phyloP scores from a whole-genome alignment of 139 green algal species.

The Astrephomene gubernaculifera region DNA sequence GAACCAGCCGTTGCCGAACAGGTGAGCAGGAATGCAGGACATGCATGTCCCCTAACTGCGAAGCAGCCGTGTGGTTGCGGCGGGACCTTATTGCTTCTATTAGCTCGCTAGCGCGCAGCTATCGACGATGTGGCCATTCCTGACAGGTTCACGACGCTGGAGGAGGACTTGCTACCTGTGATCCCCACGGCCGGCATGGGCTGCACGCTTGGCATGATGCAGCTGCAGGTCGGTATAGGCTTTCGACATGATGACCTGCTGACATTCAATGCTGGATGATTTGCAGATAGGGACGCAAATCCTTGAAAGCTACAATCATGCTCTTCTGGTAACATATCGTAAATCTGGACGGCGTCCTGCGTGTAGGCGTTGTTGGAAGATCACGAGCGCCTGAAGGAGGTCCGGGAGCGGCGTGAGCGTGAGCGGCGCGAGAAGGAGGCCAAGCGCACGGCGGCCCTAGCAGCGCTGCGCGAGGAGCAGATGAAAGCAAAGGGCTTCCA shows the following conservation, averaged over 20 bases:
- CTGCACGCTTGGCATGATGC: constrained; percentile 59
- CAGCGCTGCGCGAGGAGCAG: constrained; percentile 30
- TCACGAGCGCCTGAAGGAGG: constrained; percentile 65
- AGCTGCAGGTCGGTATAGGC: constrained; percentile 60
- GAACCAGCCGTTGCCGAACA: constrained; percentile 72
- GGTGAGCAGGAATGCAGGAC: neutral
- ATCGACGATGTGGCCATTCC: no score
- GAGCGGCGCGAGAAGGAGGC: constrained; percentile 66
- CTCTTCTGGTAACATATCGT: no score
- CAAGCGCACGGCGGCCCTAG: constrained; percentile 48
- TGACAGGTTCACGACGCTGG: constrained; percentile 58
- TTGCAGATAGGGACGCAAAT: no score
- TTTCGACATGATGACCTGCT: no score
- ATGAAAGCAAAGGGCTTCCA: constrained; percentile 64
- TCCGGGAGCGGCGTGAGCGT: constrained; percentile 49
- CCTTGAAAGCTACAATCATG: no score
- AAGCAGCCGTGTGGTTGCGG: neutral
- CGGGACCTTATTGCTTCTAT: no score
- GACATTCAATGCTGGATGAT: no score
- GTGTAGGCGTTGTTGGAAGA: constrained; percentile 61
- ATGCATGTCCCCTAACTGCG: no score
- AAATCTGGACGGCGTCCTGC: no score
- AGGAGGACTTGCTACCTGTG: constrained; percentile 74
- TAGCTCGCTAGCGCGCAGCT: no score
- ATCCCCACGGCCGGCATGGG: constrained; percentile 50